Evolutionary conservation across 2,329 filamentous ascomycete species (phyloP), one percentile per base, ranked within the genome.

Genomic region (Clonostachys sp.): DNA sequence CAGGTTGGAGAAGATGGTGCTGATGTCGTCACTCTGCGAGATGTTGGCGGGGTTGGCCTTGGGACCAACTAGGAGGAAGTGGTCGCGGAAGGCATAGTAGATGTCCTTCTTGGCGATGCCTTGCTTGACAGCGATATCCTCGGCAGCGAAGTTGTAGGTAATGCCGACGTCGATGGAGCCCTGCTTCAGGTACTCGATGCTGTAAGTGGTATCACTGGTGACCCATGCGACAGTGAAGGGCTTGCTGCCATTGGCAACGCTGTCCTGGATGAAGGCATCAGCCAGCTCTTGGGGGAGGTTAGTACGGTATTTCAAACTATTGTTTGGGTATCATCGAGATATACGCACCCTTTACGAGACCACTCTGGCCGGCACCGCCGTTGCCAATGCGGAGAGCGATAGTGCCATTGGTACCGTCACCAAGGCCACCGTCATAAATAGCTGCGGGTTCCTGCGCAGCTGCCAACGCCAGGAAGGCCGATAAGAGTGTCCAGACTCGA

Each of bases 171-270:
- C 71, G 20, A 67, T 58, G 20, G 59, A 60, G 14, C 65, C 63
- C 2, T 57, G 54, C 45, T 66, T 58, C 17, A 75, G 64, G 46
- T 71, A 66, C 46, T 70, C 63, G 52, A 75, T 74, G 17, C 63
- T 68, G 46, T 68, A 65, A 1, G 68, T 72, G 1, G 72, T 75
- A 49, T 75, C 72, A 35, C 66, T 68, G 41, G 66, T 64, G 45
- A 70, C 66, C 71, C 72, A 76, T 17, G 62, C 71, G 6, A 75
- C 63, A 12, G 59, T 57, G 56, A 75, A 74, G 1, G 62, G 61
- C 3, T 51, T 34, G 4, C 42, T 44, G 13, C 56, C 59, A 2
- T 44, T 45, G 4, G 45, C 20, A 2, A 59, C 52, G 3, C 49
- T 45, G 5, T 54, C 38, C 30, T 58, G 51, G 49, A 62, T 62